A percentile compares a stretch with the other conserved stretches of the same genome.
phyloP scores from a whole-genome alignment of 2,329 filamentous ascomycete genomes.

The Chalaropsis thielavioides region DNA sequence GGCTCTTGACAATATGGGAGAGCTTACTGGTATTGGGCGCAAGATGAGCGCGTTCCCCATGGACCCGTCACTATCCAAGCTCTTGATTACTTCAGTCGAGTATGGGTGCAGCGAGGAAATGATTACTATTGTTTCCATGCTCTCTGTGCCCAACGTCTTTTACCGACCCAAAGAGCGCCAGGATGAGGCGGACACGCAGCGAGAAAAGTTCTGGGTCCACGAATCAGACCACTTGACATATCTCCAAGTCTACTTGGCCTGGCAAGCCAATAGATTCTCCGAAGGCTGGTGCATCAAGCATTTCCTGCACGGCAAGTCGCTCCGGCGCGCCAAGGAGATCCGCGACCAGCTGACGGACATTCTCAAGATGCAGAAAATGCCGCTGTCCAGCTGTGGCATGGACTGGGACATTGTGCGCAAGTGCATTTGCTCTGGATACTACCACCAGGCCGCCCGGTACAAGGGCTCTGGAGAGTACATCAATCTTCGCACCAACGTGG shows the following conservation, averaged over 20 bases:
- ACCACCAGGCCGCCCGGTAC: conserved; percentile 91
- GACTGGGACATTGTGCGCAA: conserved; percentile 94
- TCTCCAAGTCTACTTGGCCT: conserved; percentile 88
- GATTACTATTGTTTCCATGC: conserved; percentile 95
- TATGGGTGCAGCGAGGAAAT: conserved; percentile 96
- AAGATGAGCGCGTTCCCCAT: conserved; percentile 98
- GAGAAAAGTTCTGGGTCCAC: conserved; percentile 96
- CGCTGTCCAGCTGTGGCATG: conserved; percentile 73
- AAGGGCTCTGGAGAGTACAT: conserved; percentile 96
- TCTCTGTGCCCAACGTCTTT: conserved; percentile 91
- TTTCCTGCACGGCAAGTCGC: conserved; percentile 88
- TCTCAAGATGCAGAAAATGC: conserved; percentile 83
- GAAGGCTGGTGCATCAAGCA: conserved; percentile 89
- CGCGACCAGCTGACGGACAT: conserved; percentile 87
- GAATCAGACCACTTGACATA: conserved; percentile 95
- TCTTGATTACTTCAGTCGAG: conserved; percentile 78
- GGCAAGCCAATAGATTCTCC: conserved; percentile 78
- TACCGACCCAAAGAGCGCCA: conserved; percentile 93
- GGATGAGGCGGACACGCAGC: conserved; percentile 86
- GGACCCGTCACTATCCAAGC: conserved; percentile 89
- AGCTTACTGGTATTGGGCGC: conserved; percentile 70
- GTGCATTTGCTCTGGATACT: conserved; percentile 95
- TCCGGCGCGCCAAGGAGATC: conserved; percentile 85
- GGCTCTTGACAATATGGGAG: conserved; percentile 83
- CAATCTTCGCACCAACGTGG: conserved; percentile 87